These are phyloP conservation scores for Penicillium nucicola DNA, from an alignment of 495 filamentous ascomycete genomes.

Conservation along the genomic window DNA sequence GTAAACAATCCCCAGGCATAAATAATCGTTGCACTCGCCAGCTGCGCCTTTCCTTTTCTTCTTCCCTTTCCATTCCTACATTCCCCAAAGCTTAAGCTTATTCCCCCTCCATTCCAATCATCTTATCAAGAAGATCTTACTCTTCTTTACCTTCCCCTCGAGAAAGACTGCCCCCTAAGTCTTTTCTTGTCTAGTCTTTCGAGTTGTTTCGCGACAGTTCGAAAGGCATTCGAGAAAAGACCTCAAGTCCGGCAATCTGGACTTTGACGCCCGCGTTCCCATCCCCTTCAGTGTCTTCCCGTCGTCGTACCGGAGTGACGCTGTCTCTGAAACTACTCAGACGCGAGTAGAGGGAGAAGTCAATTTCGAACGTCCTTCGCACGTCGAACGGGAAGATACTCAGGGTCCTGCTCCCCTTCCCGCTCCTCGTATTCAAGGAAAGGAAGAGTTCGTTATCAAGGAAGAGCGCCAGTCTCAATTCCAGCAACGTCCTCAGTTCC, in stretches of 20 bases:
- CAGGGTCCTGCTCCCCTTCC: conserved; percentile 65
- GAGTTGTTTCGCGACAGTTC: conserved; percentile 67
- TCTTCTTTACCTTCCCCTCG: conserved; percentile 15
- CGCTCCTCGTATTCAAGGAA: conserved; percentile 63
- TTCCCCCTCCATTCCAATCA: conserved; percentile 8
- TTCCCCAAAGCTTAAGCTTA: conserved; percentile 5
- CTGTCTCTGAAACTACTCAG: conserved; percentile 74
- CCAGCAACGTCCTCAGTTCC: conserved; percentile 31
- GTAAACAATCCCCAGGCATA: conserved; percentile 28
- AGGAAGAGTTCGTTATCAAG: conserved; percentile 77
- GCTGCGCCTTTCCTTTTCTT: conserved; percentile 8
- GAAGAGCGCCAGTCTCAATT: conserved; percentile 47
- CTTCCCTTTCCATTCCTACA: conserved; percentile 8
- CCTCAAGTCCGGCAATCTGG: conserved; percentile 92
- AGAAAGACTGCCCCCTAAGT: conserved; percentile 49
- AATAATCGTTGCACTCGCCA: conserved; percentile 11
- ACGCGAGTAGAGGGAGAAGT: conserved; percentile 86
- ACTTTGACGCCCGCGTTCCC: conserved; percentile 99
- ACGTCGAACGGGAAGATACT: conserved; percentile 94
- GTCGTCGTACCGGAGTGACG: conserved; percentile 93
- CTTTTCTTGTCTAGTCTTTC: conserved; percentile 97
- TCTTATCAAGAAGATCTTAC: conserved; percentile 14
- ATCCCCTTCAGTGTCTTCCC: conserved; percentile 99
- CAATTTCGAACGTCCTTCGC: conserved; percentile 70
- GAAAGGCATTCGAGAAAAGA: conserved; percentile 93